Conservation (phyloP, 805 yeast genomes). For the Saturnispora zaruensis region DNA sequence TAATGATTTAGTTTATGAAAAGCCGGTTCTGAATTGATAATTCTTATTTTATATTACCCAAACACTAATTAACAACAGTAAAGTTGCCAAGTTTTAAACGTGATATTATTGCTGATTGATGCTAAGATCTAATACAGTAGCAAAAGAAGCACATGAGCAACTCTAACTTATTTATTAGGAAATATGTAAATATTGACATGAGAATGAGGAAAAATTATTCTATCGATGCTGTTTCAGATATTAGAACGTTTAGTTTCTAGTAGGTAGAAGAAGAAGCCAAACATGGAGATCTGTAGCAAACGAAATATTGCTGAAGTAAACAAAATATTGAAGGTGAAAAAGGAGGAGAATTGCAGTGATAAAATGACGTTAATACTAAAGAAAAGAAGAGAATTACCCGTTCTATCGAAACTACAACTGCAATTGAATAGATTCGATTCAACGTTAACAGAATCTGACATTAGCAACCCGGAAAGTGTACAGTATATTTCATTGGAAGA, state of each 20-base stretch:
- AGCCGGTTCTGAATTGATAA: too few species aligned
- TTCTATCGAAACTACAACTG: background rate
- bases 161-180: background rate
- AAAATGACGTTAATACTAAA: constrained; percentile 3
- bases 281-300: background rate
- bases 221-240: background rate
- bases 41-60: too few species aligned
- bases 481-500: constrained; percentile 6
- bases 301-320: background rate
- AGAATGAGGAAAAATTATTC: background rate
- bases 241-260: background rate
- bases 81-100: too few species aligned
- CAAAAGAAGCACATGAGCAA: background rate
- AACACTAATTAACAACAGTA: too few species aligned
- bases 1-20: too few species aligned
- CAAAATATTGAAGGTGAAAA: background rate
- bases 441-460: constrained; percentile 5
- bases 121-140: too few species aligned
- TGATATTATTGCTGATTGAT: too few species aligned
- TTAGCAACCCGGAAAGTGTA: constrained; percentile 1
- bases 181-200: background rate
- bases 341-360: background rate
- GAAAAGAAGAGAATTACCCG: background rate
- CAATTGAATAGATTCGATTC: constrained; percentile 6
- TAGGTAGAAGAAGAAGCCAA: background rate